phyloP scores from a whole-genome alignment of 768 basidiomycete genomes.

The Mycena albidolilacea region DNA sequence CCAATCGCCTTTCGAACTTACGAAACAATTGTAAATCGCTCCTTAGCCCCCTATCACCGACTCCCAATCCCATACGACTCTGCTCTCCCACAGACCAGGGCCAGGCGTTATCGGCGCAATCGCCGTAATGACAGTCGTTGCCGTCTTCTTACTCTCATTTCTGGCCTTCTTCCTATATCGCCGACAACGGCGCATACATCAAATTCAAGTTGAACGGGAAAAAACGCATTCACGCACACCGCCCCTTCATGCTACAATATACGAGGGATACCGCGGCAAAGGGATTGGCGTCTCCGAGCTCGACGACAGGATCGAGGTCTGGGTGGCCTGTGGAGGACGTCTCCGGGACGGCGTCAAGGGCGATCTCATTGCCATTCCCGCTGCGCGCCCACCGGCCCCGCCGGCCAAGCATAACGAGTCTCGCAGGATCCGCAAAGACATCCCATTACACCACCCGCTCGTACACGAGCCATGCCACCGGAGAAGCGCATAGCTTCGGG shows the following conservation, averaged over 20 bases:
- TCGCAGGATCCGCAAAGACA: not conserved
- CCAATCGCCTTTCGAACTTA: not conserved
- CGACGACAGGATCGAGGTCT: not conserved
- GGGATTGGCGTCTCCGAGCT: not conserved
- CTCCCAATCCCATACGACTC: too few species aligned
- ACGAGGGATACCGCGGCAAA: not conserved
- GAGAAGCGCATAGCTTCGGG: conserved; percentile 27
- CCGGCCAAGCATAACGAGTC: too few species aligned
- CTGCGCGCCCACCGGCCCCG: not conserved
- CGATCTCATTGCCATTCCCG: not conserved
- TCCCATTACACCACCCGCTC: conserved; percentile 31
- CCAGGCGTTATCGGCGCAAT: conserved; percentile 27
- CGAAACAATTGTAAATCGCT: not conserved
- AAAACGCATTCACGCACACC: not conserved
- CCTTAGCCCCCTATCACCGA: too few species aligned
- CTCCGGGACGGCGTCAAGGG: not conserved
- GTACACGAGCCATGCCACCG: not conserved
- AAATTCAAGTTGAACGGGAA: not conserved
- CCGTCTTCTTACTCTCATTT: not conserved
- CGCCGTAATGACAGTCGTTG: not conserved
- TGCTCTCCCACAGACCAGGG: not conserved
- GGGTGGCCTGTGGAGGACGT: not conserved
- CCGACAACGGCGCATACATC: conserved; percentile 5
- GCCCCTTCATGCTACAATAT: not conserved
- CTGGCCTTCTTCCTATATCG: conserved; percentile 1